A percentile compares a stretch with the other conserved stretches of the same genome.
Conservation (phyloP, 78 protist genomes). For the Emiliania huxleyi region DNA sequence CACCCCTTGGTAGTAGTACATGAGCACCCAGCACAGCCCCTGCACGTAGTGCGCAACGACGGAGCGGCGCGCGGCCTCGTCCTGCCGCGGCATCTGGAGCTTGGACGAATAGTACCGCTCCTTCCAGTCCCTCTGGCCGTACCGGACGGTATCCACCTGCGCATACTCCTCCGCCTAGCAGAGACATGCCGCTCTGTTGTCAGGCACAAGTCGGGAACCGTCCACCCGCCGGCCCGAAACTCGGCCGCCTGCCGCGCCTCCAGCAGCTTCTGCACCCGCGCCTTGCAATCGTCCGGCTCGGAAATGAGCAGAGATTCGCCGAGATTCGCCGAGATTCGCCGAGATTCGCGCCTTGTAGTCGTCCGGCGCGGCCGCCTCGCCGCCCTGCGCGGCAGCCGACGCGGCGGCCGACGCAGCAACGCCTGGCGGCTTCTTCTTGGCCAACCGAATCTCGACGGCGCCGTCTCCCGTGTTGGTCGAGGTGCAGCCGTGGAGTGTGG, state of each 20-base stretch:
- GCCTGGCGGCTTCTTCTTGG: neutral
- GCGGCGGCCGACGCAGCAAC: neutral
- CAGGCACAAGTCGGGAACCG: no score
- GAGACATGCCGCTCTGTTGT: no score
- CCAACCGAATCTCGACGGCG: neutral
- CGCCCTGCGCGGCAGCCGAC: neutral
- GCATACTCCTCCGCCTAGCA: no score
- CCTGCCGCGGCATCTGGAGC: neutral
- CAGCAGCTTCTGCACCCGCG: no score
- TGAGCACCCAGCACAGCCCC: conserved; percentile 94
- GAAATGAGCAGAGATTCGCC: no score
- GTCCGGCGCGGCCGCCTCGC: neutral
- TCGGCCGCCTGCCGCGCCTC: no score
- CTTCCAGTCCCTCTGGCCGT: conserved; percentile 84
- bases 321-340: no score
- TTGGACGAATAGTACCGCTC: conserved; percentile 34
- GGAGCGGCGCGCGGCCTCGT: neutral
- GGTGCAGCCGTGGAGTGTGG: neutral
- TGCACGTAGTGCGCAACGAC: conserved; percentile 61
- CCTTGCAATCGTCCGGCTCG: no score
- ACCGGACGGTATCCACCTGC: conserved; percentile 50
- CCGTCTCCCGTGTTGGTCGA: neutral
- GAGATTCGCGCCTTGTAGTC: neutral
- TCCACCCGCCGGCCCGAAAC: no score
- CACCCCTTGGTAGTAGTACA: conserved; percentile 65